Percentiles rank a stretch among this genome's conserved stretches.
These are phyloP conservation scores for Colletotrichum tanaceti DNA, from an alignment of 2,329 filamentous ascomycete species.

Conservation along the genomic window DNA sequence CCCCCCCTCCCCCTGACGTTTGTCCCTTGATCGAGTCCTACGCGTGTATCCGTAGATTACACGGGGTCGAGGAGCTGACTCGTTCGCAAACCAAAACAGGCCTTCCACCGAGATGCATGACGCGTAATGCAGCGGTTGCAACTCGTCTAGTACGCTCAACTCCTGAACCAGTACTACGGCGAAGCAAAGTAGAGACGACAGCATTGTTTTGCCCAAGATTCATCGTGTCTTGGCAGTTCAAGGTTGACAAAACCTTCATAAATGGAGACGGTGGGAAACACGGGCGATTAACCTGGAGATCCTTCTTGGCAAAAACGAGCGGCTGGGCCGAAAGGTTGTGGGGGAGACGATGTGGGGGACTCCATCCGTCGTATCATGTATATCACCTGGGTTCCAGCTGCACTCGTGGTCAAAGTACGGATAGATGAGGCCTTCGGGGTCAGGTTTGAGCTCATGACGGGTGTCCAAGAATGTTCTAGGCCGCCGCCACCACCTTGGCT, in stretches of 20 bases:
- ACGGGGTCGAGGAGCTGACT: background rate
- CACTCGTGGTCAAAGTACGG: background rate
- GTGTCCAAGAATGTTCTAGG: background rate
- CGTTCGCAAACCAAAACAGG: background rate
- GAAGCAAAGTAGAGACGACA: background rate
- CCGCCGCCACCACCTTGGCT: background rate
- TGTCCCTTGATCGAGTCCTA: background rate
- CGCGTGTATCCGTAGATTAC: background rate
- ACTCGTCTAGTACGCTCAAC: background rate
- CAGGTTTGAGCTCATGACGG: background rate
- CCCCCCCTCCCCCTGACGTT: background rate
- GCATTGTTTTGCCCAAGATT: background rate
- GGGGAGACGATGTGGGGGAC: background rate
- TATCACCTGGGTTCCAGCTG: too few species aligned
- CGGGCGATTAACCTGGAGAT: background rate
- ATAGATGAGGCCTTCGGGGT: background rate
- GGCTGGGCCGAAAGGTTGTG: background rate
- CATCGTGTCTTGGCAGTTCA: background rate
- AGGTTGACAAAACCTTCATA: background rate
- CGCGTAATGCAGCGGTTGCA: too few species aligned
- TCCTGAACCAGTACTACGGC: background rate
- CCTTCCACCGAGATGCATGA: background rate
- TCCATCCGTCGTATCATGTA: background rate
- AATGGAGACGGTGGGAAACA: background rate
- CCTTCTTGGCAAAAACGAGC: background rate